phyloP scores from a whole-genome alignment of 129 eudicot species.

The Artemisia annua region DNA sequence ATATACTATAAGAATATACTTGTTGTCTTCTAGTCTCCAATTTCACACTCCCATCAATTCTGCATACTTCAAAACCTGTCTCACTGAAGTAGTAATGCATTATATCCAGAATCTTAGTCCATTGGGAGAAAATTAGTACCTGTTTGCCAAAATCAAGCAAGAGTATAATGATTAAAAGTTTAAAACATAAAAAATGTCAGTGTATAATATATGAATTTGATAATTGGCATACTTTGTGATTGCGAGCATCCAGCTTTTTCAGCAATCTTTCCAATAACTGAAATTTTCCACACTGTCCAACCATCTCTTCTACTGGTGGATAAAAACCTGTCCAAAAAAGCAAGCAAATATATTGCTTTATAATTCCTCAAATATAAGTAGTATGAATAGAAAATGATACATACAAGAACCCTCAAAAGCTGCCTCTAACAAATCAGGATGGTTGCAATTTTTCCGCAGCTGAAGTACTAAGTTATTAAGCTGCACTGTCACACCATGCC shows the following conservation, averaged over 20 bases:
- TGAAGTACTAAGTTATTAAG: slow-evolving; percentile 83
- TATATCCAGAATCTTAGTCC: slow-evolving; percentile 87
- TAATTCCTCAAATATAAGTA: background rate
- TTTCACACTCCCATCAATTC: slow-evolving; percentile 92
- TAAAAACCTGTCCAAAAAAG: slow-evolving; percentile 52
- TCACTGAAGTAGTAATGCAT: slow-evolving; percentile 91
- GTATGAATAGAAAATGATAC: slow-evolving; percentile 24
- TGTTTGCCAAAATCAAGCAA: slow-evolving; percentile 35
- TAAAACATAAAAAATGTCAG: background rate
- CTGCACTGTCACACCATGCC: slow-evolving; percentile 57
- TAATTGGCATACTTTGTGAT: slow-evolving; percentile 63
- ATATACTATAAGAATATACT: slow-evolving; percentile 31
- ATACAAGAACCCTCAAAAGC: slow-evolving; percentile 85
- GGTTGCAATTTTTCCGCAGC: slow-evolving; percentile 91
- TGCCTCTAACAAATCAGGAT: slow-evolving; percentile 89
- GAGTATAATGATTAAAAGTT: slow-evolving; percentile 12
- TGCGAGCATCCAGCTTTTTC: slow-evolving; percentile 59
- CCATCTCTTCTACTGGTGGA: slow-evolving; percentile 87
- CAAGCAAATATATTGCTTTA: background rate
- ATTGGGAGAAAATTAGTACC: slow-evolving; percentile 94
- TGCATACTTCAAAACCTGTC: slow-evolving; percentile 71
- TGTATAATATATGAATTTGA: background rate
- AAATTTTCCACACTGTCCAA: slow-evolving; percentile 94
- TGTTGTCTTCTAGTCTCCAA: slow-evolving; percentile 78
- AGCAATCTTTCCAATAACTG: slow-evolving; percentile 71